These are phyloP conservation scores for Ustilago lituana DNA, from an alignment of 1,284 basidiomycete species.

Conservation along the genomic window DNA sequence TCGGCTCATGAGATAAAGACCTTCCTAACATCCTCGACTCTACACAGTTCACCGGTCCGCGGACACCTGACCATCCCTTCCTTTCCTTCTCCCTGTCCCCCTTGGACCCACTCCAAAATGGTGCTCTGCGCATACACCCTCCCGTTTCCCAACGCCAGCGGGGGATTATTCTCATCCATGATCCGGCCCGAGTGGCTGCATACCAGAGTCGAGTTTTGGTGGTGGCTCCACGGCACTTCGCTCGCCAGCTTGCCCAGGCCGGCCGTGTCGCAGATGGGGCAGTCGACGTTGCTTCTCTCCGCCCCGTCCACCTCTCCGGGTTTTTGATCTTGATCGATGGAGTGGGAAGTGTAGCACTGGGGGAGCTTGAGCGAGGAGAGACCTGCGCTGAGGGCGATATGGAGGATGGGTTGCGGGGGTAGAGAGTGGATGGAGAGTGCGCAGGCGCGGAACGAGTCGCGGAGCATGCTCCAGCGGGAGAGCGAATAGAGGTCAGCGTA, in stretches of 20 bases:
- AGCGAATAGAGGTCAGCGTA: constrained; percentile 57
- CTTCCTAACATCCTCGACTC: constrained; percentile 78
- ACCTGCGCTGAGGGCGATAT: constrained; percentile 63
- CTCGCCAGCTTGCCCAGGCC: constrained; percentile 78
- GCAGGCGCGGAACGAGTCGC: constrained; percentile 42
- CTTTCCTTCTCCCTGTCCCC: constrained; percentile 70
- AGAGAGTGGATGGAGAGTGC: constrained; percentile 57
- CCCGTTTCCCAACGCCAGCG: constrained; percentile 89
- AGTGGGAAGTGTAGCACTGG: constrained; percentile 43
- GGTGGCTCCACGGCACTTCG: constrained; percentile 91
- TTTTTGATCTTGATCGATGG: too few species aligned
- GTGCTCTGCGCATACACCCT: constrained; percentile 89
- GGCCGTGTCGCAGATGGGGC: constrained; percentile 81
- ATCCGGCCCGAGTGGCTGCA: constrained; percentile 88
- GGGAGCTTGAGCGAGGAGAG: constrained; percentile 58
- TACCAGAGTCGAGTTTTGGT: constrained; percentile 93
- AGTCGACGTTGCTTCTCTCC: constrained; percentile 73
- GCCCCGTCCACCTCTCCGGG: too few species aligned
- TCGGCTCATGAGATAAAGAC: constrained; percentile 54
- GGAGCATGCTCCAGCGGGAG: constrained; percentile 41
- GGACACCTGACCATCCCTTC: constrained; percentile 76
- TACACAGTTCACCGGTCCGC: constrained; percentile 75
- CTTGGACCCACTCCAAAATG: constrained; percentile 82
- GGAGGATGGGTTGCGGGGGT: constrained; percentile 53
- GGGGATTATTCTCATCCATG: constrained; percentile 92